A percentile compares a stretch with the other conserved stretches of the same genome.
Conservation (phyloP, 108 stramenopile species). For the Nannochloropsis gaditana region DNA sequence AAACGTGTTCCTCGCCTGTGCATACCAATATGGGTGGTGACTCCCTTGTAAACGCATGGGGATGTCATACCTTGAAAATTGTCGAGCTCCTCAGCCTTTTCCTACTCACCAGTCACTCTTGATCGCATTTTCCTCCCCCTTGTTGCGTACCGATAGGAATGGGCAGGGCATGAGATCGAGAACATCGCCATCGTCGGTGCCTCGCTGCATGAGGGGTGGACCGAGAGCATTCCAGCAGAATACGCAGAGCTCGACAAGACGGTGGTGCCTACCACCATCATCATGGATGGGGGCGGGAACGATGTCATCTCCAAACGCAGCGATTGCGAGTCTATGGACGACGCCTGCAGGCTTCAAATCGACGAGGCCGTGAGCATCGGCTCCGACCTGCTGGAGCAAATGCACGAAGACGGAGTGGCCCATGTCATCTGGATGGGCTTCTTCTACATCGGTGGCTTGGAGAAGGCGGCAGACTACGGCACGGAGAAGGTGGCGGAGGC, state of each 20-base stretch:
- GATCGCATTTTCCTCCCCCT: neutral
- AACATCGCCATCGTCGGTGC: constrained; percentile 17
- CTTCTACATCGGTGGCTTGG: constrained; percentile 2
- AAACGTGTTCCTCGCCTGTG: too few relatives aligned
- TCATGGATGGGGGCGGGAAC: neutral
- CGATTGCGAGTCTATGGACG: neutral
- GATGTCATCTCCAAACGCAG: constrained; percentile 7
- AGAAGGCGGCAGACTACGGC: constrained; percentile 7
- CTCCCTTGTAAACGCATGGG: too few relatives aligned
- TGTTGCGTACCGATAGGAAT: neutral
- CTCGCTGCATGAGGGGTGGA: neutral
- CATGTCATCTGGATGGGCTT: constrained; percentile 18
- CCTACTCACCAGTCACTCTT: neutral
- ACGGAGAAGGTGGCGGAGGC: neutral
- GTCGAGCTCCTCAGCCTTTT: too few relatives aligned
- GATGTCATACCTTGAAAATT: too few relatives aligned
- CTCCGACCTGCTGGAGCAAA: neutral
- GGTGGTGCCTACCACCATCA: neutral
- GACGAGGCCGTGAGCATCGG: constrained; percentile 17
- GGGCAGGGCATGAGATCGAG: constrained; percentile 9
- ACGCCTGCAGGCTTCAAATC: constrained; percentile 13
- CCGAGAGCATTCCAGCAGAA: neutral
- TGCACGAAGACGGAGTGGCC: neutral
- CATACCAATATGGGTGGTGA: too few relatives aligned
- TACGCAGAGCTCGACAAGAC: constrained; percentile 13